Conservation (phyloP, 1,284 basidiomycete genomes). For the Lignosus rhinocerotis region DNA sequence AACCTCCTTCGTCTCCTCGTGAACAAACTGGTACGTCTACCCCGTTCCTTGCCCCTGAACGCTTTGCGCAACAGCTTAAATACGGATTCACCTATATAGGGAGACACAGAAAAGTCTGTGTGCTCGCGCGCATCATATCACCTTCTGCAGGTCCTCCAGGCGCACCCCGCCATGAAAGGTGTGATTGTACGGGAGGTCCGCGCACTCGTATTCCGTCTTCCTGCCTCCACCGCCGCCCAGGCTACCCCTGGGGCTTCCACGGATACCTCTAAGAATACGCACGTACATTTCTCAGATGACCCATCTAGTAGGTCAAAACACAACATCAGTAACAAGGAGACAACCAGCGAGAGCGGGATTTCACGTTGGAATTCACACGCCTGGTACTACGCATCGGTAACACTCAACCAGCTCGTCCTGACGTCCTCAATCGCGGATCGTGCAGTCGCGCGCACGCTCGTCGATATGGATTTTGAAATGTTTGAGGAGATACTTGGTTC, state of each 20-base stretch:
- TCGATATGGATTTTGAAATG: conserved; percentile 94
- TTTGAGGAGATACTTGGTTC: conserved; percentile 84
- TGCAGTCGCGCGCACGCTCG: conserved; percentile 79
- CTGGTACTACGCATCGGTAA: conserved; percentile 90
- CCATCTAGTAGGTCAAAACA: conserved; percentile 25
- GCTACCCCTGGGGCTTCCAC: conserved; percentile 7
- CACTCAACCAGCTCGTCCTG: conserved; percentile 92
- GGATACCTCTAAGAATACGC: conserved; percentile 5
- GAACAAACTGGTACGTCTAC: conserved; percentile 81
- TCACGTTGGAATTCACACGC: conserved; percentile 37
- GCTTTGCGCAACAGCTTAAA: background rate
- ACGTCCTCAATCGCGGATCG: conserved; percentile 64
- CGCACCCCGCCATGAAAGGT: conserved; percentile 93
- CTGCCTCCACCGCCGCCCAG: conserved; percentile 43
- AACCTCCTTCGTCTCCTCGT: conserved; percentile 91
- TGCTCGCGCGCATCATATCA: conserved; percentile 91
- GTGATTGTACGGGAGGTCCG: conserved; percentile 90
- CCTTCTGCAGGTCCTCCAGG: conserved; percentile 86
- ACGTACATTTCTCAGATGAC: conserved; percentile 27
- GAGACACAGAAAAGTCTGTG: conserved; percentile 87
- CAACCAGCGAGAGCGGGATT: conserved; percentile 17
- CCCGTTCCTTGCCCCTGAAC: background rate
- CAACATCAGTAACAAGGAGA: conserved; percentile 28
- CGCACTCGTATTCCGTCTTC: conserved; percentile 71
- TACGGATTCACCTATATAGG: conserved; percentile 45